Base-by-base conservation (phyloP, 176 grass and related monocot species). In the Avena eriantha region DNA sequence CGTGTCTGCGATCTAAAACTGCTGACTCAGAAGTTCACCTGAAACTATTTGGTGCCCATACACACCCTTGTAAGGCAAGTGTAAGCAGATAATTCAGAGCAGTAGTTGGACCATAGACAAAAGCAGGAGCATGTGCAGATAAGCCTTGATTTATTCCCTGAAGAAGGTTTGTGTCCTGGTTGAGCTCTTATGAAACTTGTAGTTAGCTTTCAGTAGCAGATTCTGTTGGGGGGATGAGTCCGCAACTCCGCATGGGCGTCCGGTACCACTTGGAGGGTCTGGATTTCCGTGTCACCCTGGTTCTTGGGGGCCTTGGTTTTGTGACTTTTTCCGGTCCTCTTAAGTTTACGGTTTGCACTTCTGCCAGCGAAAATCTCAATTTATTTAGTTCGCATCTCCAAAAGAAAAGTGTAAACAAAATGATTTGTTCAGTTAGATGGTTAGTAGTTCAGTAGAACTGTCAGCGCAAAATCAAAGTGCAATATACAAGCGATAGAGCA, bases 311-410 rank as follows among this genome's bases (percentile, higher is more conserved):
- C 5, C 36, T 4, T 4, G 36, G 36, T 36, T 36, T 5, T 36
- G 51, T 5, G 84, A 77, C 26, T 88, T 93, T 16, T 5, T 93
- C 14, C 82, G 78, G 1, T 83, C 86, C 11, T 86, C 86, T 79
- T 91, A 39, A 56, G 50, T 9, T 53, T 17, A 53, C 0, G 4
- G 0, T 17, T 17, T 17, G 50, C 50, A 17, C 0, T 53, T 53
- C 3, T 17, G 50, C 14, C 12, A 17, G 50, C 3, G 14, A 53
- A 53, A 53, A 16, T 1, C 0, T 17, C 50, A 53, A 16, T 53
- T 53, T 53, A 39, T 39, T 39, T 39, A 7, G 36, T 39, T 39
- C 5, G 6, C 36, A 39, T 39, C 36, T 39, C 36, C 36, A 39
- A 39, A 39, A 39, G 36, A 35, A 35, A 4, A 35, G 34, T 35